Evolutionary conservation across 352 stramenopile genomes (phyloP), one percentile per base, ranked within the genome.

Genomic region (Pythium guiyangense): DNA sequence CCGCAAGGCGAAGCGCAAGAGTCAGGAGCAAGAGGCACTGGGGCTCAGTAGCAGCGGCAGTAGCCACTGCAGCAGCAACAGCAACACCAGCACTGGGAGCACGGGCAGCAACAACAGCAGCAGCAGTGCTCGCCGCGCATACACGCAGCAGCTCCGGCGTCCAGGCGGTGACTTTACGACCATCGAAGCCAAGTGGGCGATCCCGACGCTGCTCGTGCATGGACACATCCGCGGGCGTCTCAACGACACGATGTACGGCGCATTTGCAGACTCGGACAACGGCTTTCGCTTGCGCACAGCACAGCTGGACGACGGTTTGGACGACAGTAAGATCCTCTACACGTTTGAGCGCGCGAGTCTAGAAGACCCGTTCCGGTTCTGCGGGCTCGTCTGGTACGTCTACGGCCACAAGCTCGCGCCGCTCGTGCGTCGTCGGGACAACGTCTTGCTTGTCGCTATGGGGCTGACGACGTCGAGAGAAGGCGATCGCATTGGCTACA

Each of bases 401-500:
- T 58, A 63, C 49, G 25, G 46, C 35, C 35, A 61, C 3, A 15
- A 25, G 17, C 31, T 57, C 14, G 67, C 59, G 0, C 60, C 64
- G 4, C 71, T 68, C 34, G 42, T 63, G 34, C 69, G 64, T 25
- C 66, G 70, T 18, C 59, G 70, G 6, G 70, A 79, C 35, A 63
- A 64, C 22, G 74, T 70, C 25, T 56, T 70, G 2, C 49, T 76
- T n/a, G 59, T 65, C 8, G 73, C 67, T 17, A 76, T 67, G 57
- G 70, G 70, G 0, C 43, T 60, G 37, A 70, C 62, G 6, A 49
- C 26, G 25, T 71, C 70, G 15, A 18, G 43, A 10, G 52, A 58
- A 5, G 70, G 70, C 26, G 70, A 79, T 46, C 64, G 65, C 4
- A 50, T 79, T 3, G 70, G 70, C 2, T 79, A 74, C 52, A 69